Percentiles rank a stretch among this genome's conserved stretches.
Conservation (phyloP, 1,139 yeast species). For the Martiniozyma asiatica region DNA sequence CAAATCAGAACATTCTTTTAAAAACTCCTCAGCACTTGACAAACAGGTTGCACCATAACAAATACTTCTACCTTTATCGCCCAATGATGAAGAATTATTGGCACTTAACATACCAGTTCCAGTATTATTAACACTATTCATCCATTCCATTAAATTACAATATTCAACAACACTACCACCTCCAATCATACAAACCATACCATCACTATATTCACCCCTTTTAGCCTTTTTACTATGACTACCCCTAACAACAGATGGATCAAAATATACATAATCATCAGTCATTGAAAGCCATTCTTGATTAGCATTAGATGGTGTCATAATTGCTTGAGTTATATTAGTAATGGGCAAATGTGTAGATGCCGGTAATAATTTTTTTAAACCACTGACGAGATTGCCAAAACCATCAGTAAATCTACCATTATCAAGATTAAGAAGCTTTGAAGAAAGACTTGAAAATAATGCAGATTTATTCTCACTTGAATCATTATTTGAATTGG, state of each 20-base stretch:
- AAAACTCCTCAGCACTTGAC: slow-evolving; percentile 63
- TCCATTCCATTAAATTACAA: slow-evolving; percentile 90
- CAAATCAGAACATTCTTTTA: slow-evolving; percentile 56
- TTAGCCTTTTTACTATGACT: slow-evolving; percentile 83
- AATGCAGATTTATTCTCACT: slow-evolving; percentile 37
- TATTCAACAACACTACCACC: slow-evolving; percentile 95
- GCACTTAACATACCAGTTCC: slow-evolving; percentile 1
- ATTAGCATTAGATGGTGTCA: slow-evolving; percentile 66
- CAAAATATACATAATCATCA: slow-evolving; percentile 83
- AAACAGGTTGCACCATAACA: slow-evolving; percentile 84
- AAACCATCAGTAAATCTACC: slow-evolving; percentile 56
- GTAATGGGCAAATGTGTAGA: slow-evolving; percentile 83
- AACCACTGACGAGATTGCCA: slow-evolving; percentile 78
- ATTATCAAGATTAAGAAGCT: slow-evolving; percentile 63
- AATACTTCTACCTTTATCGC: slow-evolving; percentile 28
- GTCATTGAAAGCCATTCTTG: slow-evolving; percentile 55
- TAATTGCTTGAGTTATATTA: slow-evolving; percentile 77
- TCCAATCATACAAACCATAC: slow-evolving; percentile 86
- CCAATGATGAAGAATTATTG: slow-evolving; percentile 1
- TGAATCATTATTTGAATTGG: slow-evolving; percentile 15
- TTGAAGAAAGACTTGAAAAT: slow-evolving; percentile 66
- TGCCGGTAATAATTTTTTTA: slow-evolving; percentile 78
- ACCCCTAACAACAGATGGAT: slow-evolving; percentile 78
- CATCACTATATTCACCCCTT: slow-evolving; percentile 68
- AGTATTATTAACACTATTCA: slow-evolving; percentile 22